Evolutionary conservation across 2,329 filamentous ascomycete genomes (phyloP), one percentile per base, ranked within the genome.

Genomic region (Hymenoscyphus occultus): DNA sequence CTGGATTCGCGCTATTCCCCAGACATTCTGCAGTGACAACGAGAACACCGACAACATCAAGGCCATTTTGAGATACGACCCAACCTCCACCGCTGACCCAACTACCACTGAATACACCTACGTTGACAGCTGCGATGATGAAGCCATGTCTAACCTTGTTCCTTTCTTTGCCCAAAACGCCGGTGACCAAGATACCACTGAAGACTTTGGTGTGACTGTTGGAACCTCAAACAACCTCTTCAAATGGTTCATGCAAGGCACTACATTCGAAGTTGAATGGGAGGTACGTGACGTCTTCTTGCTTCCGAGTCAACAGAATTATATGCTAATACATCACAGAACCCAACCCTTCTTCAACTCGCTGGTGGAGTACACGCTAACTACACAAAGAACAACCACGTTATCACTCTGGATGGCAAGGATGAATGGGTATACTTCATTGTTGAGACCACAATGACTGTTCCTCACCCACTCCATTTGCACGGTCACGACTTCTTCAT

Each of bases 1-100:
- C 16, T 77, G 83, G 3, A 86, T 83, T 70, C 87, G 84, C 42
- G 78, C 81, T 65, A 83, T 60, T 13, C 48, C 57, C 16, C 62
- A 59, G 22, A 51, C 39, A 2, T 58, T 19, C 31, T 63, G 61
- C 39, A 45, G 39, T 16, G 51, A 57, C 39, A 63, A 63, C 56
- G 54, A 45, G 39, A 63, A 58, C n/a, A 16, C 39, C 39, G 28
- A 59, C 10, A 32, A 63, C 19, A 63, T 63, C 56, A 45, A 45
- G 22, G 61, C 39, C 28, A 63, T 63, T 14, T 9, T 63, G n/a
- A 28, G 61, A 16, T 63, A 63, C 22, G 56, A 59, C 39, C 10
- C 39, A 7, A 39, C 56, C 12, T 48, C 54, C 31, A 48, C 61
- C 13, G 19, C 39, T 14, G 61, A 63, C 56, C 61, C 61, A 59